Percentiles rank a stretch among this genome's conserved stretches.
Evolutionary conservation across 2,329 filamentous ascomycete species (phyloP).

Genomic region (Sarocladium strictum): DNA sequence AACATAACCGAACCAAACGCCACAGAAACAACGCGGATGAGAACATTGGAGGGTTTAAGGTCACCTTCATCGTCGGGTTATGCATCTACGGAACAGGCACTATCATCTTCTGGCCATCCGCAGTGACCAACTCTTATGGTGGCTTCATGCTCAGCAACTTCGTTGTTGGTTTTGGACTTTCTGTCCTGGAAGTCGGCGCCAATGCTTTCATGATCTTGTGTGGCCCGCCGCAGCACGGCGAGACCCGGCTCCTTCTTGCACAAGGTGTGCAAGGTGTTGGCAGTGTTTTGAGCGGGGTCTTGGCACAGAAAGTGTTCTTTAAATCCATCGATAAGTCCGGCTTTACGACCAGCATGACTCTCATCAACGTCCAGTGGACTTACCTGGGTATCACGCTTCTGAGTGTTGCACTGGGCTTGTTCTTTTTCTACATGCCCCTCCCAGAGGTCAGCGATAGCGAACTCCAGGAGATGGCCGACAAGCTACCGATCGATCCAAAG

Average conservation of each 20-base stretch:
- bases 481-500: constrained; percentile 43
- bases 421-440: constrained; percentile 63
- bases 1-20: constrained; percentile 45
- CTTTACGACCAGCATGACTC: constrained; percentile 31
- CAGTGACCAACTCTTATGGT: constrained; percentile 65
- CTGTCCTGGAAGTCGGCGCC: constrained; percentile 72
- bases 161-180: constrained; percentile 71
- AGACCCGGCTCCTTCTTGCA: constrained; percentile 68
- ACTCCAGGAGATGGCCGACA: constrained; percentile 41
- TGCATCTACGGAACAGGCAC: constrained; percentile 69
- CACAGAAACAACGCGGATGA: constrained; percentile 31
- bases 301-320: constrained; percentile 73
- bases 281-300: constrained; percentile 63
- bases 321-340: constrained; percentile 40
- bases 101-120: constrained; percentile 83
- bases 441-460: constrained; percentile 55
- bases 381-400: constrained; percentile 77
- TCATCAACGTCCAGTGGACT: constrained; percentile 77
- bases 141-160: constrained; percentile 72
- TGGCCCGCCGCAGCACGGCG: constrained; percentile 65
- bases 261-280: constrained; percentile 74
- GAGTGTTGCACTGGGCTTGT: constrained; percentile 62
- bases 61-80: constrained; percentile 72
- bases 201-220: constrained; percentile 70
- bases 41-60: constrained; percentile 63